Conservation (phyloP, 2,329 filamentous ascomycete species). For the Seiridium cupressi region DNA sequence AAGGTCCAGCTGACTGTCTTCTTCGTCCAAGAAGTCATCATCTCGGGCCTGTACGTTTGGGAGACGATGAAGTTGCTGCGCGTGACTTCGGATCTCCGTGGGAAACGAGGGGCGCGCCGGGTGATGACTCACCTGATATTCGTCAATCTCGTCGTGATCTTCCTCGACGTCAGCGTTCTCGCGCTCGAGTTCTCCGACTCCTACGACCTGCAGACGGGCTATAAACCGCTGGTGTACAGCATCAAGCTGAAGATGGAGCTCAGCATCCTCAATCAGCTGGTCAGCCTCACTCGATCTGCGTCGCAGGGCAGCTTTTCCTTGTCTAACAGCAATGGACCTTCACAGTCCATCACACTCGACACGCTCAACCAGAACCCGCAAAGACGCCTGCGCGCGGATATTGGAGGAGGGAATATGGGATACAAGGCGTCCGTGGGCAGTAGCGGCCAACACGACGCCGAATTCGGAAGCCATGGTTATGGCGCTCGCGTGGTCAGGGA, state of each 20-base stretch:
- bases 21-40: slow-evolving; percentile 28
- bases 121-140: slow-evolving; percentile 32
- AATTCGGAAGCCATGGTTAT: not conserved
- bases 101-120: slow-evolving; percentile 10
- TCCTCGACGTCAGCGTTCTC: slow-evolving; percentile 34
- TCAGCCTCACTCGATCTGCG: slow-evolving; percentile 13
- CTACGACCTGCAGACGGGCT: slow-evolving; percentile 29
- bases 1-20: slow-evolving; percentile 29
- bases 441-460: not conserved
- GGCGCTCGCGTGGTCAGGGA: not conserved
- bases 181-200: slow-evolving; percentile 35
- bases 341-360: not conserved
- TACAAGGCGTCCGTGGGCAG: not conserved
- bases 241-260: slow-evolving; percentile 34
- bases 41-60: slow-evolving; percentile 28
- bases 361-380: not conserved
- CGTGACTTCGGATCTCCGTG: slow-evolving; percentile 6
- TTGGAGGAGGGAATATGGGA: not conserved
- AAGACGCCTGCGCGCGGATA: not conserved
- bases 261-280: slow-evolving; percentile 29
- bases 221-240: slow-evolving; percentile 31
- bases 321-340: not conserved
- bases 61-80: slow-evolving; percentile 15
- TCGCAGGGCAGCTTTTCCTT: slow-evolving; percentile 1
- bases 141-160: slow-evolving; percentile 36